phyloP scores from a whole-genome alignment of 345 rosid species.

The Erodium maritimum region DNA sequence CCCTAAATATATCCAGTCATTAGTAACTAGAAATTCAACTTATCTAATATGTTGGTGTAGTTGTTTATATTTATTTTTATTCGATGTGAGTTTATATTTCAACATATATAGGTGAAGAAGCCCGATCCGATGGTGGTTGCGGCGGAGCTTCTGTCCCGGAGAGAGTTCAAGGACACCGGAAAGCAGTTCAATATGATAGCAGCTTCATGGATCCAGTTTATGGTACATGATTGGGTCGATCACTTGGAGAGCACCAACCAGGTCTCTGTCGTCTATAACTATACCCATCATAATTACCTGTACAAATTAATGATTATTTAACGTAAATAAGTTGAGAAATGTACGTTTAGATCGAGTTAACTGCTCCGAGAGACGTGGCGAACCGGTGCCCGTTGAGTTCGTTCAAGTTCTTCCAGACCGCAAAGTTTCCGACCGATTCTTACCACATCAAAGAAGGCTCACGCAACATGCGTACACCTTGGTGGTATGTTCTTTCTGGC shows the following conservation, averaged over 20 bases:
- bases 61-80: constrained; percentile 36
- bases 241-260: constrained; percentile 60
- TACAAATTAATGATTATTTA: too few relatives aligned
- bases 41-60: too few relatives aligned
- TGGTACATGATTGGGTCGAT: constrained; percentile 88
- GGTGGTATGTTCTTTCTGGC: too few relatives aligned
- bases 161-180: constrained; percentile 41
- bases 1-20: too few relatives aligned
- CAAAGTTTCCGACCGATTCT: constrained; percentile 32
- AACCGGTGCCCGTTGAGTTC: constrained; percentile 51
- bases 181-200: constrained; percentile 69
- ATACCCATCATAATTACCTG: too few relatives aligned
- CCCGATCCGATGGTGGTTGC: constrained; percentile 69
- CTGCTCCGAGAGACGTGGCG: constrained; percentile 41
- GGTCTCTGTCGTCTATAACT: too few relatives aligned
- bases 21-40: too few relatives aligned
- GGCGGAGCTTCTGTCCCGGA: constrained; percentile 43
- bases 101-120: constrained; percentile 33
- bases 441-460: constrained; percentile 26
- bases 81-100: too few relatives aligned
- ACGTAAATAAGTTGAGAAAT: too few relatives aligned
- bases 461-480: constrained; percentile 65
- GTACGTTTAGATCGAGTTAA: constrained; percentile 58
- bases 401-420: constrained; percentile 45
- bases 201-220: constrained; percentile 71